Percentiles rank a stretch among this genome's conserved stretches.
Evolutionary conservation across 768 basidiomycete genomes (phyloP).

Genomic region (Sistotremastrum niveocremeum): DNA sequence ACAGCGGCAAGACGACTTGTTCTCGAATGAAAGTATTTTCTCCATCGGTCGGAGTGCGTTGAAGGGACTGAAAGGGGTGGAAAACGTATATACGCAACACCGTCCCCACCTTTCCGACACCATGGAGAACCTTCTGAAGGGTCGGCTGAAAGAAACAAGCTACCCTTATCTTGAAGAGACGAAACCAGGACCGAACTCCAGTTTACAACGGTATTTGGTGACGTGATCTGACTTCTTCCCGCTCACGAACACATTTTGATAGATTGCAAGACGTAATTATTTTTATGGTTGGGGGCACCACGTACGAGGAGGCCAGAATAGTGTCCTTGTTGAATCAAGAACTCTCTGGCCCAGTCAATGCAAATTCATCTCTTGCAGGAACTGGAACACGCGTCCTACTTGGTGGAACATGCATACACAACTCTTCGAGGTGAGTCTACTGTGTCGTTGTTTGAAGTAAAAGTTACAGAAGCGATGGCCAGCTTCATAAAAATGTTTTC

Average conservation of each 20-base stretch:
- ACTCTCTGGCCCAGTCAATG: slow-evolving; percentile 16
- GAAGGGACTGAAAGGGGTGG: slow-evolving; percentile 95
- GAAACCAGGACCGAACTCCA: slow-evolving; percentile 43
- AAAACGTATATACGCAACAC: slow-evolving; percentile 98
- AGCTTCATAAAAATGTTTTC: slow-evolving; percentile 88
- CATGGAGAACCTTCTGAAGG: slow-evolving; percentile 77
- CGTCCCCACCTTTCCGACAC: slow-evolving; percentile 88
- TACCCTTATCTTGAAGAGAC: slow-evolving; percentile 79
- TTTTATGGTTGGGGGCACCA: slow-evolving; percentile 93
- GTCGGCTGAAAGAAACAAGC: slow-evolving; percentile 71
- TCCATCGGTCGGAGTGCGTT: slow-evolving; percentile 89
- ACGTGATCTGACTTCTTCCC: neutral
- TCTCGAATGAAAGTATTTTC: slow-evolving; percentile 88
- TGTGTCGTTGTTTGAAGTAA: too few relatives aligned
- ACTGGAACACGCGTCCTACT: slow-evolving; percentile 67
- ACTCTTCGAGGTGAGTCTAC: slow-evolving; percentile 66
- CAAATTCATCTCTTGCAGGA: slow-evolving; percentile 31
- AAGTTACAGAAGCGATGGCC: slow-evolving; percentile 2
- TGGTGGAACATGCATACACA: slow-evolving; percentile 92
- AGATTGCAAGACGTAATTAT: slow-evolving; percentile 95
- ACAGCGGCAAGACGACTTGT: slow-evolving; percentile 94
- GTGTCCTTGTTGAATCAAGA: slow-evolving; percentile 84
- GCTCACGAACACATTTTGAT: slow-evolving; percentile 1
- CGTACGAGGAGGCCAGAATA: slow-evolving; percentile 86
- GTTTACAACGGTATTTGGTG: slow-evolving; percentile 48